Evolutionary conservation across 768 basidiomycete species (phyloP).

Genomic region (Rhodocollybia butyracea): DNA sequence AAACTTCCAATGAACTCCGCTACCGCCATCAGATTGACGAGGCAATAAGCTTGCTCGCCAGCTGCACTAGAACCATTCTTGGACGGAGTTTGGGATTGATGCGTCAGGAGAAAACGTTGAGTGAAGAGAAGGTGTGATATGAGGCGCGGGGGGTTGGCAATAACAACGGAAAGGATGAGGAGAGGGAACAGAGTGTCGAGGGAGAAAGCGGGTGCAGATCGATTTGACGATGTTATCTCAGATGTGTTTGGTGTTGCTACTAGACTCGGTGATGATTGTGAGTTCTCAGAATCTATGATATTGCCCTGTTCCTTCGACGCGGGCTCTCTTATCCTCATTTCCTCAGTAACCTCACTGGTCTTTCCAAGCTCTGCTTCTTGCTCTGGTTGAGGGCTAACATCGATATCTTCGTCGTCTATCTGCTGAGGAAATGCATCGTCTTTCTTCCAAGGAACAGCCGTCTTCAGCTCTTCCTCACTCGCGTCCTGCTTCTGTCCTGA

Average conservation of each 20-base stretch:
- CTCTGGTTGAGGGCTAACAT: neutral
- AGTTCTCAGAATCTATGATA: too few relatives aligned
- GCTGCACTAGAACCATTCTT: constrained; percentile 48
- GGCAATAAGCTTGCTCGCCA: constrained; percentile 89
- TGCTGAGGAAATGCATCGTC: neutral
- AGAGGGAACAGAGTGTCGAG: constrained; percentile 87
- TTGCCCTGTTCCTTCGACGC: too few relatives aligned
- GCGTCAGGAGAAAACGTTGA: constrained; percentile 40
- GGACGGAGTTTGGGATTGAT: neutral
- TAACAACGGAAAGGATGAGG: constrained; percentile 92
- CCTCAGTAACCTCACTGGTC: neutral
- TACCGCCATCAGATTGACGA: constrained; percentile 93
- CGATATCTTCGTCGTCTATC: neutral
- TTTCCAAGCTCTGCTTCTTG: neutral
- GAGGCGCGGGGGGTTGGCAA: constrained; percentile 82
- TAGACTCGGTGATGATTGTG: too few relatives aligned
- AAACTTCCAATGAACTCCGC: constrained; percentile 96
- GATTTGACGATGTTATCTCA: constrained; percentile 12
- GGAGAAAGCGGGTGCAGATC: constrained; percentile 16
- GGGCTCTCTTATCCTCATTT: neutral
- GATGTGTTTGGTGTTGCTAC: too few relatives aligned
- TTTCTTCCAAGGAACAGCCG: constrained; percentile 17
- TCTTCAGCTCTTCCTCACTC: constrained; percentile 43
- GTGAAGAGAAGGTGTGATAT: constrained; percentile 68
- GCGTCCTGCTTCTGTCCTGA: constrained; percentile 17